Base-by-base conservation (phyloP, 805 yeast genomes). In the Yueomyces sinensis region DNA sequence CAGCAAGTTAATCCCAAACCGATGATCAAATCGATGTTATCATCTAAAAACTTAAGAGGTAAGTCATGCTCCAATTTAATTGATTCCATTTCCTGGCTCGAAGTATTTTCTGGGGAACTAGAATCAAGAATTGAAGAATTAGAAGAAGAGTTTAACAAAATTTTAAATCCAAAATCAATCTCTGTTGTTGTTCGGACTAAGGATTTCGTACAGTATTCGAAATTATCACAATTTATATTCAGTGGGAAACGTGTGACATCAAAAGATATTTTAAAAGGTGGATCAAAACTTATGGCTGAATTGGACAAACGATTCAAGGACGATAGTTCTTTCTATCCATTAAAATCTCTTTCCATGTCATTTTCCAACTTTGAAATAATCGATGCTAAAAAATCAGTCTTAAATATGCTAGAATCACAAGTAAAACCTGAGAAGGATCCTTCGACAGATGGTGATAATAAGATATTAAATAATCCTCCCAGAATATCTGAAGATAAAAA, bases 11-110 rank as follows among this genome's bases (percentile, higher is more conserved):
- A 65, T 7, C 62, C 70, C 11, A 63, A 80, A 32, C 69, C 75
- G 0, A 73, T 74, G 18, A 65, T 82, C 7, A 83, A 86, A 50
- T 76, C 94, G 1, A 89, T 91, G 97, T 76, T 76, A 58, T 79
- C 95, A 0, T 76, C 76, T 32, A 91, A 91, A 51, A 83, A 86
- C 49, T 77, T 89, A 54, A 57, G 76, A 32, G 68, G 72, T 0
- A 62, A 63, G 9, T 61, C 74, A 0, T 74, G 87, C 3, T 56
- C 54, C 3, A 63, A 65, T 2, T 41, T 66, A 5, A 61, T 59
- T 2, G 94, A 82, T 44, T 71, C 82, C 17, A 42, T 62, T 4
- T 75, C 73, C 16, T 89, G 98, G 98, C 58, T 89, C 6, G 72
- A 66, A 27, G 93, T 89, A 0, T 87, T 77, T 59, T 68, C 81